Conservation (phyloP, 768 basidiomycete species). For the Daedalea quercina region DNA sequence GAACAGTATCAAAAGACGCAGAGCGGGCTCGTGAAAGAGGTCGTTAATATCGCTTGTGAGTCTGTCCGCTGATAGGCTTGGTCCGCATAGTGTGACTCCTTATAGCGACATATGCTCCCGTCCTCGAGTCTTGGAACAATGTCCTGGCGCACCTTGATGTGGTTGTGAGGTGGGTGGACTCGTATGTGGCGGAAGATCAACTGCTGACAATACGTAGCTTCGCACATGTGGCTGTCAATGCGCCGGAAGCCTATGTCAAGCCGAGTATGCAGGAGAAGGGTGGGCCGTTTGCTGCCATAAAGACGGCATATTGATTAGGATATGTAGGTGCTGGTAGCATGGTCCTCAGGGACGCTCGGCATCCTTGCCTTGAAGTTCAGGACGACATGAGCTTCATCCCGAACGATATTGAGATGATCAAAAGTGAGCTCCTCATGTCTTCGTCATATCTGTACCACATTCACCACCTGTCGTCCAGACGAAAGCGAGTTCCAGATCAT, state of each 20-base stretch:
- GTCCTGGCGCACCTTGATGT: constrained; percentile 90
- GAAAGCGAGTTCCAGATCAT: constrained; percentile 94
- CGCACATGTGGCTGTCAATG: constrained; percentile 84
- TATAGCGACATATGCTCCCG: constrained; percentile 86
- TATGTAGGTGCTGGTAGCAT: constrained; percentile 70
- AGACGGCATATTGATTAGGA: background rate
- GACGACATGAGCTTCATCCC: constrained; percentile 94
- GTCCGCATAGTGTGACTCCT: background rate
- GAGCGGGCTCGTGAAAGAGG: constrained; percentile 79
- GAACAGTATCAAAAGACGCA: constrained; percentile 73
- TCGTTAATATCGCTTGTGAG: constrained; percentile 87
- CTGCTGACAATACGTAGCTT: constrained; percentile 44
- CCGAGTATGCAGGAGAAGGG: constrained; percentile 77
- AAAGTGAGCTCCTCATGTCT: constrained; percentile 41
- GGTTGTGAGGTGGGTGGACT: constrained; percentile 62
- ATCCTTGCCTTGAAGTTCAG: constrained; percentile 95
- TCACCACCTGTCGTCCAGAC: constrained; percentile 32
- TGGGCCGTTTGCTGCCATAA: constrained; percentile 14
- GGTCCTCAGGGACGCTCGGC: constrained; percentile 78
- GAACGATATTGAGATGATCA: constrained; percentile 93
- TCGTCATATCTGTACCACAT: background rate
- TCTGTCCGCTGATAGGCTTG: background rate
- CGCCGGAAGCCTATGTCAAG: constrained; percentile 84
- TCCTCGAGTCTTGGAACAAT: constrained; percentile 78
- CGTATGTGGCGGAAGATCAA: background rate